Base-by-base conservation (phyloP, 2,329 filamentous ascomycete genomes). In the Ampelomyces quisqualis region DNA sequence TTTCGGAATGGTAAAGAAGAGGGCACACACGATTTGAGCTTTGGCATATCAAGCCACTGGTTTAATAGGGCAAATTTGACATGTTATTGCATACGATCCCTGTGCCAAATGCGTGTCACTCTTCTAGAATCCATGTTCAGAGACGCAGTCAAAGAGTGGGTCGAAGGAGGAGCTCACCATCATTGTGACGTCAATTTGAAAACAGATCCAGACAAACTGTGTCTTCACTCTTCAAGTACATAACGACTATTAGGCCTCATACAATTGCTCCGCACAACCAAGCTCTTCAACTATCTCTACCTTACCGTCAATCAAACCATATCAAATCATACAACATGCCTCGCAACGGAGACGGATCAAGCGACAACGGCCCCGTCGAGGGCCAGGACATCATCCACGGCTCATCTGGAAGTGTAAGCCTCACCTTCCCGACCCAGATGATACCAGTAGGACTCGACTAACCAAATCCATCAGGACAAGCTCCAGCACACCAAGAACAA, bases 301-400 rank as follows among this genome's bases (percentile, higher is more conserved):
- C 27, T 20, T 21, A 10, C 38, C 19, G 11, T 36, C 14, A 26
- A n/a, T 21, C 20, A 40, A 26, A 21, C 14, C 15, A 19, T 17
- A 14, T 24, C 10, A 36, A 27, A 27, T 19, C 23, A 15, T 20
- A 33, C 30, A 60, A 47, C 40, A 71, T 71, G 68, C 68, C 68
- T 54, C 68, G 67, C 49, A 57, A 70, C 53, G 68, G 67, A 55
- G 65, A 67, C 55, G 67, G 68, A 50, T 64, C 61, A 47, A 57
- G 61, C 15, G 62, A 71, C 62, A 70, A 70, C 57, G 67, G 59
- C 32, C 57, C 65, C 49, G 62, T 66, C 22, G 67, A 70, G 53
- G 65, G 61, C 44, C 41, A 66, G 29, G 59, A 61, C 41, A 45
- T 66, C 27, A 47, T 66, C 33, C 68, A 70, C 53, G 68, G 69